phyloP scores from a whole-genome alignment of 306 rosid genomes.

The Pyrus bretschneideri region DNA sequence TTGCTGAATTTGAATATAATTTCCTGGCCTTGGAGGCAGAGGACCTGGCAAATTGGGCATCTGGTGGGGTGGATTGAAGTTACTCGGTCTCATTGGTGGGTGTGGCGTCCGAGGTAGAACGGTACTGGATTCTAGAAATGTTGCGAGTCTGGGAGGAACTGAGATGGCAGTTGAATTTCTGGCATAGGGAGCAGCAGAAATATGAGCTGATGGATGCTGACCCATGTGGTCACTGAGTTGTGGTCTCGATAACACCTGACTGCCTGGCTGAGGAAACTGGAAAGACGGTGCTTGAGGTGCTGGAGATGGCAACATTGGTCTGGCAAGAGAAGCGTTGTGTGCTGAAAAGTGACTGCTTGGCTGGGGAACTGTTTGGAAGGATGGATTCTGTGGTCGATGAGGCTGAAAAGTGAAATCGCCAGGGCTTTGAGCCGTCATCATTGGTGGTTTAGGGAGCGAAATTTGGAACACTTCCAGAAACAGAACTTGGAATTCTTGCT shows the following conservation, averaged over 20 bases:
- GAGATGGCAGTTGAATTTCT: slow-evolving; percentile 37
- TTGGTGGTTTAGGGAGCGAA: slow-evolving; percentile 34
- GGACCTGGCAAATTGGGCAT: slow-evolving; percentile 21
- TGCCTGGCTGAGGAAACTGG: slow-evolving; percentile 39
- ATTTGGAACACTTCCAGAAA: slow-evolving; percentile 30
- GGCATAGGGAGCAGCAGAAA: slow-evolving; percentile 30
- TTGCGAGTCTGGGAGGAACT: slow-evolving; percentile 39
- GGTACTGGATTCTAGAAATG: slow-evolving; percentile 42
- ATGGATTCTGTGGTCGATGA: slow-evolving; percentile 38
- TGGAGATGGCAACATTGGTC: slow-evolving; percentile 28
- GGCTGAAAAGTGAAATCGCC: slow-evolving; percentile 67
- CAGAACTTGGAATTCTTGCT: slow-evolving; percentile 24
- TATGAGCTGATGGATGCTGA: slow-evolving; percentile 35
- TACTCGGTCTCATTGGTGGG: slow-evolving; percentile 47
- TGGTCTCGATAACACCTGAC: slow-evolving; percentile 50
- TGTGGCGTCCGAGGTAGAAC: background rate
- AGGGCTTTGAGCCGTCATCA: slow-evolving; percentile 34
- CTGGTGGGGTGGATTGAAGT: slow-evolving; percentile 52
- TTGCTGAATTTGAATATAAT: slow-evolving; percentile 38
- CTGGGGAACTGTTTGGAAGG: slow-evolving; percentile 36
- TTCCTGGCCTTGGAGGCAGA: slow-evolving; percentile 35
- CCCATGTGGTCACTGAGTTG: slow-evolving; percentile 35
- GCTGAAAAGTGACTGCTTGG: slow-evolving; percentile 33
- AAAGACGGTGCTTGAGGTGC: slow-evolving; percentile 37
- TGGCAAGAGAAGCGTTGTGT: slow-evolving; percentile 24